These are phyloP conservation scores for Cynara cardunculus DNA, from an alignment of 129 eudicot genomes.

Conservation along the genomic window DNA sequence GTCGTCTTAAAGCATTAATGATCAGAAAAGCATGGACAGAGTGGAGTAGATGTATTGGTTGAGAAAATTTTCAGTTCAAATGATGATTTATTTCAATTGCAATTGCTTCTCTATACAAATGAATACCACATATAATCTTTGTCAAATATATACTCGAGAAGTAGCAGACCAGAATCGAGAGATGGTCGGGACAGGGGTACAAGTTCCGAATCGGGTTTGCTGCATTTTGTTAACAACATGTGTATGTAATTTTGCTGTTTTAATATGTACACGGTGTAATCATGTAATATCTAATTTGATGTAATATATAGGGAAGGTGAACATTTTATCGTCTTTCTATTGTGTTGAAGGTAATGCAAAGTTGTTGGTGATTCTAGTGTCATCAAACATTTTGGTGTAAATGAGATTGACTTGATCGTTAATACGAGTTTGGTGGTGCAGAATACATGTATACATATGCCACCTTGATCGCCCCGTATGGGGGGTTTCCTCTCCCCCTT, in stretches of 20 bases:
- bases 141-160: neutral
- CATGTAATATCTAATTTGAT: neutral
- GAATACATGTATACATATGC: too few relatives aligned
- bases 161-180: neutral
- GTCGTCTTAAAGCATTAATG: slow-evolving; percentile 40
- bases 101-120: slow-evolving; percentile 1
- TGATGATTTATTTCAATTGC: slow-evolving; percentile 8
- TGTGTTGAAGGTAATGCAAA: neutral
- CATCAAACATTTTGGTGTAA: too few relatives aligned
- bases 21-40: neutral
- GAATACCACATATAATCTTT: neutral
- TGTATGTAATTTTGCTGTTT: neutral
- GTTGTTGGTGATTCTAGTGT: neutral
- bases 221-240: neutral
- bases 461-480: too few relatives aligned
- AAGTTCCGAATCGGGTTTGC: neutral
- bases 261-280: neutral
- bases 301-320: neutral
- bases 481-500: too few relatives aligned
- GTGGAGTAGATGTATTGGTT: slow-evolving; percentile 17
- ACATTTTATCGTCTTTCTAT: neutral
- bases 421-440: too few relatives aligned
- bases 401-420: too few relatives aligned
- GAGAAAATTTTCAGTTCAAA: slow-evolving; percentile 14
- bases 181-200: neutral